Percentiles rank a stretch among this genome's conserved stretches.
These are phyloP conservation scores for Stagonosporopsis rhizophila DNA, from an alignment of 2,329 filamentous ascomycete species.

Conservation along the genomic window DNA sequence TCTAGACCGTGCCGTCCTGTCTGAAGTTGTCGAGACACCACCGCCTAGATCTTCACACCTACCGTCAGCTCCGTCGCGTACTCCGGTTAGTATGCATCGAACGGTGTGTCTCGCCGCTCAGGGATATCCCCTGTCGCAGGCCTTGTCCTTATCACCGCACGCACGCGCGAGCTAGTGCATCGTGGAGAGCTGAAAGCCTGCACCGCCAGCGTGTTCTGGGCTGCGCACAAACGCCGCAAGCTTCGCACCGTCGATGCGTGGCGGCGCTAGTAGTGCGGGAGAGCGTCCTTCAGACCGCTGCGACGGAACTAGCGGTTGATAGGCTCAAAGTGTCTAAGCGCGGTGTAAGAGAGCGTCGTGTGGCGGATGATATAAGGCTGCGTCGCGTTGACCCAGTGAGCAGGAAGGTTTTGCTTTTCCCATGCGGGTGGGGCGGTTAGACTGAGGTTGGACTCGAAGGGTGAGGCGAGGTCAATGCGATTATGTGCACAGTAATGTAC, in stretches of 20 bases:
- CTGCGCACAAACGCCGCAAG: not conserved
- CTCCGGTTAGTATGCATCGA: not conserved
- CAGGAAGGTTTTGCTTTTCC: not conserved
- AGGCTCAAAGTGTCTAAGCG: conserved; percentile 1
- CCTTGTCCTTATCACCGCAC: conserved; percentile 5
- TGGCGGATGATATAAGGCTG: conserved; percentile 8
- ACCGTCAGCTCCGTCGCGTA: conserved; percentile 3
- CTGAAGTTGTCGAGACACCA: conserved; percentile 3
- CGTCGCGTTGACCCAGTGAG: not conserved
- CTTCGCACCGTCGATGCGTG: not conserved
- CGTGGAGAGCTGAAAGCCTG: conserved; percentile 16
- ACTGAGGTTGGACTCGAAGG: not conserved
- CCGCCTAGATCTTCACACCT: not conserved
- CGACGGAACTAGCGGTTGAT: conserved; percentile 7
- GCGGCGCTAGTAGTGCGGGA: conserved; percentile 10
- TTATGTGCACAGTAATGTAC: too few relatives aligned
- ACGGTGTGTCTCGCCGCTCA: conserved; percentile 4
- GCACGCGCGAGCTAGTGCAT: conserved; percentile 2
- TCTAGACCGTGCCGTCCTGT: not conserved
- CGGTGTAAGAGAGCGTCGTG: not conserved
- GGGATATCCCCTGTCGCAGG: conserved; percentile 1
- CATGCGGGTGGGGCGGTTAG: not conserved
- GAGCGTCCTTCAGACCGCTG: conserved; percentile 12
- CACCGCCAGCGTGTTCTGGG: conserved; percentile 11
- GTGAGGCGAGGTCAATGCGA: too few relatives aligned